Base-by-base conservation (phyloP, 2,329 filamentous ascomycete species). In the Arthrobotrys musiformis region DNA sequence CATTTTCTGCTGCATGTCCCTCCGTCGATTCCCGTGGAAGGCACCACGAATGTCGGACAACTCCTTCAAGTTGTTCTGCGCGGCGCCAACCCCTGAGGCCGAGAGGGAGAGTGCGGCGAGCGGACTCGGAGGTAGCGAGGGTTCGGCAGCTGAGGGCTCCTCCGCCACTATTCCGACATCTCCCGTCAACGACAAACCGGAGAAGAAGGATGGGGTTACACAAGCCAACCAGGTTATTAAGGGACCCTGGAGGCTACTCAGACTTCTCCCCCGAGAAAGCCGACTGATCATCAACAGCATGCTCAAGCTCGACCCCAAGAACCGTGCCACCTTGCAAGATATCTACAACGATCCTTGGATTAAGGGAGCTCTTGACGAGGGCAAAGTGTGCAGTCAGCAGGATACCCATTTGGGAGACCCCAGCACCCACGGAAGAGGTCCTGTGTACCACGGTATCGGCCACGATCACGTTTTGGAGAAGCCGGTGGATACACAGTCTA, bases 1-100 rank as follows among this genome's bases (percentile, higher is more conserved):
- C 81, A 98, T 99, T 68, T 99, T 94, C 85, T 98, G 95, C 84
- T 99, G 95, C 86, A 99, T 99, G 95, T 95, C 93, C 4, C 86
- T 99, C 46, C 89, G 95, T 22, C 87, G 95, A 37, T 99, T 99
- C 82, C 95, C 95, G 0, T 99, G 95, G 95, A 99, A 99, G 85
- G 90, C 96, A 37, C 95, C 95, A 3, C 90, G 94, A 44, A 86
- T 93, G 83, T 92, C 92, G 2, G 95, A 99, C 83, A 98, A 97
- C 83, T 97, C 93, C 0, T 99, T 93, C 85, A 94, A 94, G 81
- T 88, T 99, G 0, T 99, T 99, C 13, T 90, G 95, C 15, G 74
- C 70, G 9, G 54, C 78, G 8, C 46, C 78, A 35, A 79, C 78
- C 24, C 70, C 78, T 1, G 79, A 80, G 56, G 64, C 79, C 2